Evolutionary conservation across 1,284 basidiomycete genomes (phyloP).

Genomic region (Pascua sp.): DNA sequence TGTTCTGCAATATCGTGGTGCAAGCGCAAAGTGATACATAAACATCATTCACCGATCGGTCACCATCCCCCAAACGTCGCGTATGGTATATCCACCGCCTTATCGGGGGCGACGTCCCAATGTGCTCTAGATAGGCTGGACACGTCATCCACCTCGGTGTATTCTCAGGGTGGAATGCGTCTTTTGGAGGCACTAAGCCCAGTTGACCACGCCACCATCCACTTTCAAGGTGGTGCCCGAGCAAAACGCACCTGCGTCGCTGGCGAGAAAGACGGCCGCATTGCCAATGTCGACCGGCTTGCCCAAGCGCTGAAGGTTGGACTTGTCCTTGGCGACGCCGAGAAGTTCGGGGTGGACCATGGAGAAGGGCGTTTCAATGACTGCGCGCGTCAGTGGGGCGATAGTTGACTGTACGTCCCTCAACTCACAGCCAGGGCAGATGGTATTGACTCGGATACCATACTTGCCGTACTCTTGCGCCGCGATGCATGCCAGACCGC

Average conservation of each 20-base stretch:
- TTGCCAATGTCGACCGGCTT: conserved; percentile 28
- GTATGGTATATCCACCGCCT: no score
- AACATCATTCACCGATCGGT: no score
- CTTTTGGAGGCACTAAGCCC: neutral
- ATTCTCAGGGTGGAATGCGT: no score
- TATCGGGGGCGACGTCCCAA: no score
- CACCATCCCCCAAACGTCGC: no score
- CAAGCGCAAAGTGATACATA: no score
- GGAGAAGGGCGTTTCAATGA: conserved; percentile 21
- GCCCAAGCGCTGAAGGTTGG: conserved; percentile 24
- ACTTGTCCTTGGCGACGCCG: conserved; percentile 7
- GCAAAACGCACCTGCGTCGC: conserved; percentile 22
- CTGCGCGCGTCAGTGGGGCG: neutral
- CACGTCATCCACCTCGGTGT: no score
- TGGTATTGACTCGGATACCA: conserved; percentile 32
- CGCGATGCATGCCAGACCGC: conserved; percentile 26
- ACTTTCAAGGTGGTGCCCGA: conserved; percentile 27
- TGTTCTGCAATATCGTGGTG: no score
- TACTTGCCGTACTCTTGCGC: conserved; percentile 28
- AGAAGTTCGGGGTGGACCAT: conserved; percentile 11
- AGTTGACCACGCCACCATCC: conserved; percentile 22
- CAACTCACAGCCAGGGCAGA: conserved; percentile 23
- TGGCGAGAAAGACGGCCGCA: conserved; percentile 26
- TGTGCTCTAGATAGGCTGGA: no score
- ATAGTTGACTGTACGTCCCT: no score